Evolutionary conservation across 208 protist species (phyloP), one percentile per base, ranked within the genome.

Genomic region (Wallacemonas sp.): DNA sequence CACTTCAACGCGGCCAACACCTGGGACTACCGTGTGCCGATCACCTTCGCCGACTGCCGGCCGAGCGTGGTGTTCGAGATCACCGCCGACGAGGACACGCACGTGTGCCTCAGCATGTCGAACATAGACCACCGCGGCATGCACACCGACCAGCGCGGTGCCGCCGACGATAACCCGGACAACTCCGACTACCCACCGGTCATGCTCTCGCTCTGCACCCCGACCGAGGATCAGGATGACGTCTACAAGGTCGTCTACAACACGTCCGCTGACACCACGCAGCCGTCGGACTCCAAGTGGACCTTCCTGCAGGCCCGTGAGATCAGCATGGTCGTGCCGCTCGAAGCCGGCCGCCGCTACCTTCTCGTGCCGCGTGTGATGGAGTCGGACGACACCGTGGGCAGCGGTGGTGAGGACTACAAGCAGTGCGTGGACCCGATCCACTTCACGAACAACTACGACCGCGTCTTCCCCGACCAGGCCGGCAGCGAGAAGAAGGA

Each of bases 271-370:
- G 72, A 93, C 32, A 65, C 71, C 3, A 73, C 73, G 39, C 58
- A 72, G 49, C 78, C 86, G 19, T 90, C 84, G 2, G 52, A 72
- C 36, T 76, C 72, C 19, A 76, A 75, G 48, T 95, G 85, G 83
- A 83, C 87, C 19, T 95, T 95, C 61, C 72, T 92, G 54, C 83
- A 91, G 72, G 83, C 86, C 26, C 81, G 89, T 24, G 89, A 95
- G 61, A 83, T 95, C 27, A 68, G 72, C 29, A 90, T 95, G 86
- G 54, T 73, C 27, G 74, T 70, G 41, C 36, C 67, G 23, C 72
- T 95, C 47, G 70, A 75, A 16, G 84, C 89, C 5, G 76, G 69
- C 41, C n/a, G 80, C 21, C 88, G 85, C 12, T 92, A 90, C 56
- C 68, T 90, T 0, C 26, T 95, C 2, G 80, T 93, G 1, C 86